Evolutionary conservation across 345 rosid genomes (phyloP), one percentile per base, ranked within the genome.

Genomic region (Eucalyptus camaldulensis): DNA sequence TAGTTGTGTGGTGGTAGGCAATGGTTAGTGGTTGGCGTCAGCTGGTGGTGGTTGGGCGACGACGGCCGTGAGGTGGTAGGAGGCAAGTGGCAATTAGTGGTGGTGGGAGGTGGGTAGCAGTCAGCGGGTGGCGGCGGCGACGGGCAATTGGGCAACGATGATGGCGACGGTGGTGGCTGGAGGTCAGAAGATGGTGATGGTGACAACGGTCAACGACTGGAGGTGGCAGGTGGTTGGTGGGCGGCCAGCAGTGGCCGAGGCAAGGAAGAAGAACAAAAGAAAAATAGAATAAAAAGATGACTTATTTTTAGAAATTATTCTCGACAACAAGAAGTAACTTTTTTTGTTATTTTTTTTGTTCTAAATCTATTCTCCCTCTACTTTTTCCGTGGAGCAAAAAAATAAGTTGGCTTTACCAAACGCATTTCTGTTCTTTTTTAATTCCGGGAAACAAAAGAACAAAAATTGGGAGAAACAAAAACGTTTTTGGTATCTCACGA

Each of bases 11-110:
- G 8, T 16, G 54, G 22, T 51, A 51, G 22, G 56, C 22, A 0
- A 15, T 0, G 8, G 1, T 50, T 3, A 1, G 3, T 1, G 3
- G 19, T 50, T 3, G 3, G 3, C 8, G 8, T 50, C 3, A 50
- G 19, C 6, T 15, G 8, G 3, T 1, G 4, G 2, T 17, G 56
- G 4, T 17, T 53, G 4, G 56, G 22, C 2, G 9, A 53, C 0
- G 56, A 4, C 0, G 4, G 2, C 0, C 0, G 2, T 53, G 24
- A 4, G 1, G 0, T 53, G 56, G 24, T 0, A 2, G 0, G 24
- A 53, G 56, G 56, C 0, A 0, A 8, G 56, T 17, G 24, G 24
- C 2, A 7, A 1, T 53, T 53, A 53, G 24, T 2, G 1, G 0
- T 2, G 24, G 56, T 16, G 22, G 21, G 56, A 16, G 56, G 8